Evolutionary conservation across 2,329 filamentous ascomycete species (phyloP), one percentile per base, ranked within the genome.

Genomic region (Zarea fungicola): DNA sequence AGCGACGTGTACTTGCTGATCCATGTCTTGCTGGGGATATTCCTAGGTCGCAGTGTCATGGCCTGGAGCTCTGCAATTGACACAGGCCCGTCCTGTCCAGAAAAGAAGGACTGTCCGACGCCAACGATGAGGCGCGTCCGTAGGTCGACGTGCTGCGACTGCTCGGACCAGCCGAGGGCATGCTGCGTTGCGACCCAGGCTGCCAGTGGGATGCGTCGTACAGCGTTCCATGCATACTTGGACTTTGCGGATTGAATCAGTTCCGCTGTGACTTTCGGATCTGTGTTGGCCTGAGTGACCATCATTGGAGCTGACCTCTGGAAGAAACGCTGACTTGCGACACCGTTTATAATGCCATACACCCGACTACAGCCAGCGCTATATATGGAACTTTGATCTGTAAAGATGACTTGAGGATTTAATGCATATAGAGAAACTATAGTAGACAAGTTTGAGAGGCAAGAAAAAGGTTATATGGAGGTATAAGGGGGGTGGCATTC

Each of bases 11-110:
- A 83, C 48, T 81, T 85, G 58, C 83, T 84, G 21, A 95, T 75
- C 91, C 91, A 96, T 55, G 93, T 81, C 37, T 78, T 80, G 4
- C 89, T 89, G 62, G 88, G 90, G 60, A 95, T 72, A 0, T 80
- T 82, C 0, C 77, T 77, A 47, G 87, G 85, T 50, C 73, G 79
- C 37, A 78, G 68, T 1, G 80, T 78, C n/a, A 79, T 58, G 35
- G 68, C 71, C 65, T 96, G 92, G 6, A 78, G 68, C 52, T 81
- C 76, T 1, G 76, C 71, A 21, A 95, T 67, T 22, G 80, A 72
- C 10, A 58, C 62, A 0, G 74, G 72, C 14, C 66, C 69, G 2
- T 67, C 64, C 3, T 71, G 67, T 13, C 65, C 55, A 21, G 62
- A 44, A 18, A 89, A 63, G 48, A 89, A 72, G 1, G 78, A 78